These are phyloP conservation scores for Fraxinus sp. DNA, from an alignment of 305 asterid species.

Conservation along the genomic window DNA sequence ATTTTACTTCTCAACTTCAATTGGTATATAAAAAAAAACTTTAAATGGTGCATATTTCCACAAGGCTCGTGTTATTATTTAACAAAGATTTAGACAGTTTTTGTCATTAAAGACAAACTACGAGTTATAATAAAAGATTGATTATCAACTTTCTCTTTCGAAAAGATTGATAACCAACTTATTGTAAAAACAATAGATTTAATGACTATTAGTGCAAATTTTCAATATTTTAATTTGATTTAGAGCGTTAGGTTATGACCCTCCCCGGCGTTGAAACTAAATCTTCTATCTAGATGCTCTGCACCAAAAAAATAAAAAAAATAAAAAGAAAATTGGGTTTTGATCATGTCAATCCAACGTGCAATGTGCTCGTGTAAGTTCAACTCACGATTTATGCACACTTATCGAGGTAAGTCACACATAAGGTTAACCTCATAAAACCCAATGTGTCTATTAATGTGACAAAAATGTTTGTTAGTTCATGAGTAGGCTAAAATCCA, in stretches of 20 bases:
- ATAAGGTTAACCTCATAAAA: not conserved
- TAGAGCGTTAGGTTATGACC: slow-evolving; percentile 7
- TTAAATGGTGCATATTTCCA: not conserved
- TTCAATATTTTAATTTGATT: not conserved
- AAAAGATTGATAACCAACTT: not conserved
- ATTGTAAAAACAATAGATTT: not conserved
- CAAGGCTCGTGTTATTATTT: not conserved
- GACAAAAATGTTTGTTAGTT: not conserved
- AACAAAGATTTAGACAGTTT: not conserved
- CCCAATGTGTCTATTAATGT: not conserved
- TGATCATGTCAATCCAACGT: not conserved
- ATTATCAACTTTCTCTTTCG: not conserved
- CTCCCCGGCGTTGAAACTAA: slow-evolving; percentile 28
- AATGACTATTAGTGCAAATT: not conserved
- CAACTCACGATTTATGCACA: not conserved
- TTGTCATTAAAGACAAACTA: not conserved
- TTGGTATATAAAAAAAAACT: not conserved
- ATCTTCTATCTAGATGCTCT: not conserved
- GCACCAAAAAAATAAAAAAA: not conserved
- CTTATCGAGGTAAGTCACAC: not conserved
- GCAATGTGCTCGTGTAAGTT: not conserved
- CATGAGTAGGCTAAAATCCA: not conserved
- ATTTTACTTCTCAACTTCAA: not conserved
- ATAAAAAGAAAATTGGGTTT: not conserved
- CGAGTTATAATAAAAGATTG: not conserved